Evolutionary conservation across 345 rosid species (phyloP), one percentile per base, ranked within the genome.

Genomic region (Toxicodendron radicans): DNA sequence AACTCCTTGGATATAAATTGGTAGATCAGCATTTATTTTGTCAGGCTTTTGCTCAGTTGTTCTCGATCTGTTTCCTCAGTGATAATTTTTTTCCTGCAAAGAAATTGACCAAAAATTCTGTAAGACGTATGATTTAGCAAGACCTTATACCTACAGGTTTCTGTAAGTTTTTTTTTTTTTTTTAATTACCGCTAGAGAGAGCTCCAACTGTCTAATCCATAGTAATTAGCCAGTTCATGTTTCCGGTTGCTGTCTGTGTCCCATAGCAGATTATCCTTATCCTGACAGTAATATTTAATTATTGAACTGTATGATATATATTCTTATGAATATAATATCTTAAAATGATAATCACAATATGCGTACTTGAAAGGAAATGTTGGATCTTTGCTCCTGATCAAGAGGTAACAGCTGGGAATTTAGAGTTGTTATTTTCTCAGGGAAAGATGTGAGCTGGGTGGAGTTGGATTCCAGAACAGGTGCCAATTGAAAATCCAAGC

Each of bases 391-490:
- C 14, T 51, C 60, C 16, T 62, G 68, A 51, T n/a, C 33, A 7
- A 5, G 43, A 63, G 63, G 68, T 13, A 59, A 18, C 45, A 32
- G 6, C 43, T 38, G 1, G n/a, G 66, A 45, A 71, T 52, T 27
- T 33, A 27, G 24, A 1, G 23, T 23, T 18, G 71, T 17, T 0
- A 7, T 38, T 38, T 38, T 60, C 51, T 7, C 48, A 24, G 12
- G 20, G 30, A 23, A 9, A 16, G 58, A 18, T 54, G 43, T 12
- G 54, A 33, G 43, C 68, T 59, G 68, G 56, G 27, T 11, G 24
- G 64, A 43, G 68, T 16, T 57, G 24, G 74, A 20, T 43, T 76
- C 74, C 13, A 12, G 17, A 13, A 58, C 20, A 21, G 32, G 17
- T 1, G 30, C 52, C 38, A 52, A 32, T 30, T n/a, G 9, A 43